Percentiles rank a stretch among this genome's conserved stretches.
phyloP scores from a whole-genome alignment of 2,329 filamentous ascomycete genomes.

The Capronia epimyces region DNA sequence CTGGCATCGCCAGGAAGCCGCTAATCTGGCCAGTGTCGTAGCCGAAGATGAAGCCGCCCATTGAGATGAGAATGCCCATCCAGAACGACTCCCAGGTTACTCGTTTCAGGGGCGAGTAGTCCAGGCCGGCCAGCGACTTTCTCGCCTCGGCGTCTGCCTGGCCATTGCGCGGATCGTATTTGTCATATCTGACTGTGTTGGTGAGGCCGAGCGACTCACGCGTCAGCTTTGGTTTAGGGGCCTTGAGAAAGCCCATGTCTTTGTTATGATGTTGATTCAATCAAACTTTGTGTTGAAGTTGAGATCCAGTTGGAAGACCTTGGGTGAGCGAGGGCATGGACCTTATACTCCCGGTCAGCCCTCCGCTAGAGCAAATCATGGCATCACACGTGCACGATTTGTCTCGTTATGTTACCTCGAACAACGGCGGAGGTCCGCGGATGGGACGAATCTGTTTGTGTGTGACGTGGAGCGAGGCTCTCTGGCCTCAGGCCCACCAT shows the following conservation, averaged over 20 bases:
- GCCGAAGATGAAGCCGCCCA: constrained; percentile 42
- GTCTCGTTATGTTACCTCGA: constrained; percentile 18
- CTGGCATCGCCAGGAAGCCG: constrained; percentile 40
- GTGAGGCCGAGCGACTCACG: constrained; percentile 24
- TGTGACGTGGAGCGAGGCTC: too few species aligned
- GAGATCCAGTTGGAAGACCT: background rate
- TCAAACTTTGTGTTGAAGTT: constrained; percentile 8
- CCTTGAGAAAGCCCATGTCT: constrained; percentile 19
- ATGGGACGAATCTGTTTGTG: too few species aligned
- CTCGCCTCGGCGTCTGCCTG: constrained; percentile 17
- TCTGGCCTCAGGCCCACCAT: too few species aligned
- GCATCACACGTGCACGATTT: constrained; percentile 14
- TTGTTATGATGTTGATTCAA: constrained; percentile 5
- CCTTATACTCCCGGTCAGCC: constrained; percentile 12
- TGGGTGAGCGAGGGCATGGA: background rate
- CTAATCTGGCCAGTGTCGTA: constrained; percentile 44
- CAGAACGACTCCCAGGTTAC: constrained; percentile 37
- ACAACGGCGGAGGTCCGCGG: constrained; percentile 17
- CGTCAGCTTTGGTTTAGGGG: constrained; percentile 17
- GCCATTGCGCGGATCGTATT: constrained; percentile 23
- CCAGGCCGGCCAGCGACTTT: constrained; percentile 25
- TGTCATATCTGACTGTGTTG: constrained; percentile 24
- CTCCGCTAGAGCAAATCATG: constrained; percentile 8
- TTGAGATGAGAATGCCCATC: constrained; percentile 44
- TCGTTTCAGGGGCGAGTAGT: constrained; percentile 28